Evolutionary conservation across 2,329 filamentous ascomycete genomes (phyloP).

Genomic region (Malbranchea cinnamomea): DNA sequence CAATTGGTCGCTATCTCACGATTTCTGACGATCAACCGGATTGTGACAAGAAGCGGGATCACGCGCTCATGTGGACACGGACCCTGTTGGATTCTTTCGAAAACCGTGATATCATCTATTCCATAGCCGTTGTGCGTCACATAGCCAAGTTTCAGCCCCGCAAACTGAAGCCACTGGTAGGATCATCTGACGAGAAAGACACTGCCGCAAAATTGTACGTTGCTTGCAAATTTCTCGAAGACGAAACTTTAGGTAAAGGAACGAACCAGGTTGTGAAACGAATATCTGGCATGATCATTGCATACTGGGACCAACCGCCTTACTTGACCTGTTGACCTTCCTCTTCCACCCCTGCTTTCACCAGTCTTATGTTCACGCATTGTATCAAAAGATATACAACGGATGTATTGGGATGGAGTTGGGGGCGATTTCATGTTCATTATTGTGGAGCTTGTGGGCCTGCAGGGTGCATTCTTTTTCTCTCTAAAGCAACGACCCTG

Average conservation of each 20-base stretch:
- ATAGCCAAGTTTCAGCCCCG: conserved; percentile 40
- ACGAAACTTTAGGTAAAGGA: conserved; percentile 51
- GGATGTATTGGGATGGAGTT: too few relatives aligned
- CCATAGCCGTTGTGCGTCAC: conserved; percentile 65
- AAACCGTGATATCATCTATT: conserved; percentile 82
- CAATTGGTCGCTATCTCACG: conserved; percentile 57
- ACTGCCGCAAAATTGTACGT: conserved; percentile 52
- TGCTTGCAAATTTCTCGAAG: conserved; percentile 53
- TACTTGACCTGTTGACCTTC: conserved; percentile 6
- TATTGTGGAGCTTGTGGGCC: too few relatives aligned
- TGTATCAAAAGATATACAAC: too few relatives aligned
- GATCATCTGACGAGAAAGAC: conserved; percentile 49
- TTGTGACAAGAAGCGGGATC: conserved; percentile 44
- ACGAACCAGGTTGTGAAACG: conserved; percentile 58
- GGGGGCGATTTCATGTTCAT: too few relatives aligned
- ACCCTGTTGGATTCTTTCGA: conserved; percentile 63
- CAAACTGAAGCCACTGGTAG: conserved; percentile 42
- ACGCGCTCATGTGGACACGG: conserved; percentile 50
- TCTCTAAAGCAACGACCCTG: too few relatives aligned
- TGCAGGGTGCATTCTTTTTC: too few relatives aligned
- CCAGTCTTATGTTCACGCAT: conserved; percentile 4
- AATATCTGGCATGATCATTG: conserved; percentile 51
- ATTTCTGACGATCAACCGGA: conserved; percentile 43
- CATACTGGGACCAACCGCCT: conserved; percentile 32
- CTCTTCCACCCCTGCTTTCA: conserved; percentile 9